Evolutionary conservation across 2,329 filamentous ascomycete species (phyloP), one percentile per base, ranked within the genome.

Genomic region (Fusarium nygamai): DNA sequence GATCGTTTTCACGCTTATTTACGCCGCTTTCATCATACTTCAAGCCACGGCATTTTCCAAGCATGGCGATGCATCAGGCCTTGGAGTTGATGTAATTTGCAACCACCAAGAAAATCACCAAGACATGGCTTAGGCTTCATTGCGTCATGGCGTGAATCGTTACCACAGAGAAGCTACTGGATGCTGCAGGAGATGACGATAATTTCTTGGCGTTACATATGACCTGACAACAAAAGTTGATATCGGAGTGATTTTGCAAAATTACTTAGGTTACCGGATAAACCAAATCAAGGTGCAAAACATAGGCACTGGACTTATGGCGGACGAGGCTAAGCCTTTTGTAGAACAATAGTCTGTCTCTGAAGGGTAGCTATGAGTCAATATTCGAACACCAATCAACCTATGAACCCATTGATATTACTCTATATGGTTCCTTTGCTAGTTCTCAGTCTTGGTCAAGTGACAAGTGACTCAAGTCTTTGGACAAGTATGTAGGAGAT

Each of bases 21-120:
- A 5, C 61, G 64, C 61, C 61, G 22, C 64, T 67, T 67, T 48
- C 64, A 65, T 67, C 64, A 67, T 66, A 31, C 16, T 4, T 6
- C n/a, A 36, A 51, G 48, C 24, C 41, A 58, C 61, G 20, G 13
- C n/a, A 36, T 3, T 27, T 56, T 24, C 57, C 43, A 60, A 38
- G 57, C 10, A 10, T 6, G 17, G 4, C 16, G 3, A 8, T 29
- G 11, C 20, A 17, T 47, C 19, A 24, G 14, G 34, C 22, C 39
- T 19, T 24, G 16, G 46, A 31, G 8, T 19, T 46, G 31, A 22
- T 29, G 34, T 39, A 29, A 60, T 17, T n/a, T 38, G 6, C 20
- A 41, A 22, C 19, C 27, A 29, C 6, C 9, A 4, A 22, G 13
- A 44, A 4, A 9, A n/a, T 22, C 5, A 34, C 22, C 19, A 34